Base-by-base conservation (phyloP, 139 green algal species). In the Axilococcus clingmanii region DNA sequence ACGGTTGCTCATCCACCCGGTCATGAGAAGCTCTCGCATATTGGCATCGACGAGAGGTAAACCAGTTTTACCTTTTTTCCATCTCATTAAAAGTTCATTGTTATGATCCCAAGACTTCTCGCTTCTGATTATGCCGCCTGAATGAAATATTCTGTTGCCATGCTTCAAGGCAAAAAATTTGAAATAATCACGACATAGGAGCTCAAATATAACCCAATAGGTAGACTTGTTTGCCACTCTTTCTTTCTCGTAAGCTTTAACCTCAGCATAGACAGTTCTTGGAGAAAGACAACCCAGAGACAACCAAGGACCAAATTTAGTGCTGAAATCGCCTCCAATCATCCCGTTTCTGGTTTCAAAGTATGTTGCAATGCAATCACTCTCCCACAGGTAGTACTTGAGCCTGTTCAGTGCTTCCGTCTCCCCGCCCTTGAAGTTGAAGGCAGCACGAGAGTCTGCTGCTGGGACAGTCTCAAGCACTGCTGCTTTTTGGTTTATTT, bases 1-100 rank as follows among this genome's bases (percentile, higher is more conserved):
- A 9, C 91, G 72, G 75, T 98, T 98, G 43, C 59, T 83, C 91
- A 97, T 97, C 65, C 85, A 98, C 14, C 85, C 84, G 87, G 69
- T 96, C 0, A 65, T 59, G 2, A 44, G 40, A 8, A 99, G 68
- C 74, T 99, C 92, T 3, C 92, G 61, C 92, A 99, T 98, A 72
- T 95, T 96, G 27, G 92, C 92, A 49, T 99, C 92, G 22, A 98
- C 84, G 48, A 99, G 73, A 2, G 92, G 92, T 67, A 85, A 67
- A 11, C 91, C 91, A 6, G 91, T 97, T 22, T 22, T 49, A 19
- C 91, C 91, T 2, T 84, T 69, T 23, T 60, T 52, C 91, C 91
- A 98, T 19, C 78, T 66, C 31, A 57, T 16, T 7, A 83, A 77
- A 19, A 77, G 44, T 56, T 77, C 56, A 5, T 81, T 62, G 7